Conservation (phyloP, 352 stramenopile genomes). For the Phytophthora aleatoria region DNA sequence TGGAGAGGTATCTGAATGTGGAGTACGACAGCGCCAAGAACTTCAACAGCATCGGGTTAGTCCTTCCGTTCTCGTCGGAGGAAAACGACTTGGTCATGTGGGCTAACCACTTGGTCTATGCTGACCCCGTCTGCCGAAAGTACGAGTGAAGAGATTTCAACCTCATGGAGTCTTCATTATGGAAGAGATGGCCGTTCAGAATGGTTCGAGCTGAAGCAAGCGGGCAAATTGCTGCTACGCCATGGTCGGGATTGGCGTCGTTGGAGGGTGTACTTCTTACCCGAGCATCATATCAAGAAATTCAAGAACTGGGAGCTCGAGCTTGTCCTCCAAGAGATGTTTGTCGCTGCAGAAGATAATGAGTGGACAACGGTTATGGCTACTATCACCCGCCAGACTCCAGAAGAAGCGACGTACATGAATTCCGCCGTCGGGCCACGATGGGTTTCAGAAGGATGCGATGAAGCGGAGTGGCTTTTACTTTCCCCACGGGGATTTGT, state of each 20-base stretch:
- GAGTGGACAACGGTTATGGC: not conserved
- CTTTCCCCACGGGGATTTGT: conserved; percentile 4
- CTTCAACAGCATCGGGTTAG: conserved; percentile 83
- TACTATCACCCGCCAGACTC: not conserved
- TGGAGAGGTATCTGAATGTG: conserved; percentile 77
- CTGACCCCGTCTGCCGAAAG: conserved; percentile 86
- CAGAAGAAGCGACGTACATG: conserved; percentile 32
- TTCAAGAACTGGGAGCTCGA: conserved; percentile 57
- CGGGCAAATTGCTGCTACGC: not conserved
- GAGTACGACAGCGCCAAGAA: conserved; percentile 88
- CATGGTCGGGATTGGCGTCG: not conserved
- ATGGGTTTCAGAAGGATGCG: conserved; percentile 10
- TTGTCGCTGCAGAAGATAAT: conserved; percentile 39
- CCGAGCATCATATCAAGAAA: conserved; percentile 72
- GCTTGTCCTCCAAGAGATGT: conserved; percentile 50
- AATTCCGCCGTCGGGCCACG: conserved; percentile 26
- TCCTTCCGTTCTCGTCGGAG: conserved; percentile 81
- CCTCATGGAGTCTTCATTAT: not conserved
- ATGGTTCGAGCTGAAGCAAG: conserved; percentile 3
- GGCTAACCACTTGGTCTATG: conserved; percentile 81
- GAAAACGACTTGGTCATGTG: conserved; percentile 87
- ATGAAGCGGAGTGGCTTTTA: conserved; percentile 4
- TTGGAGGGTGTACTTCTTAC: conserved; percentile 31
- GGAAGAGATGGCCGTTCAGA: not conserved
- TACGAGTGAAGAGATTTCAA: conserved; percentile 54